Percentiles rank a stretch among this genome's conserved stretches.
These are phyloP conservation scores for Fusarium pilosicola DNA, from an alignment of 2,329 filamentous ascomycete genomes.

Conservation along the genomic window DNA sequence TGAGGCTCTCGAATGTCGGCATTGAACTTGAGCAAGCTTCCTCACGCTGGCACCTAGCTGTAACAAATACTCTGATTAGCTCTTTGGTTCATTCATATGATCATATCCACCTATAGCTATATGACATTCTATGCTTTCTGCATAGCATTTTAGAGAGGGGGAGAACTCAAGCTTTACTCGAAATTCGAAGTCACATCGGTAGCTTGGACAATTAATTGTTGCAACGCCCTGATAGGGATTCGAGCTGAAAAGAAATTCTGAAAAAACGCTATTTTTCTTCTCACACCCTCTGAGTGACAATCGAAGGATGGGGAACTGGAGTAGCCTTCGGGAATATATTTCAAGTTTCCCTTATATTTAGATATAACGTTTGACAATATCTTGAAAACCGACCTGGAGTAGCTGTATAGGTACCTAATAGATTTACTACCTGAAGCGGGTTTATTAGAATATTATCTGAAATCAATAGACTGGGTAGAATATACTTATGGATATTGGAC, in stretches of 20 bases:
- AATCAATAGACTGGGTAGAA: background rate
- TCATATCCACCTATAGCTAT: background rate
- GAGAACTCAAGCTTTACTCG: background rate
- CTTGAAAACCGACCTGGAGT: too few species aligned
- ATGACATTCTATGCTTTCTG: background rate
- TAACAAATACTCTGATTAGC: background rate
- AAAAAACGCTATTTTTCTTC: background rate
- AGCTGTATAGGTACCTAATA: too few species aligned
- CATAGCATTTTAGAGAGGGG: background rate
- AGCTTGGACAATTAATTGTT: background rate
- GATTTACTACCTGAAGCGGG: background rate
- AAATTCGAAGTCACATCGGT: background rate
- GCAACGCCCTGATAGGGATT: background rate
- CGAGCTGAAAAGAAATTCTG: background rate
- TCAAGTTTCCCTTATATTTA: too few species aligned
- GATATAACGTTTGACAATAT: too few species aligned
- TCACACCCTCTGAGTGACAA: background rate
- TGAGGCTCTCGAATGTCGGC: background rate
- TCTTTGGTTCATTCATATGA: background rate
- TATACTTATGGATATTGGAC: background rate
- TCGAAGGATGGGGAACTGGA: too few species aligned
- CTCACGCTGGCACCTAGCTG: background rate
- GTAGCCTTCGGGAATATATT: too few species aligned
- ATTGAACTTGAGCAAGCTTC: background rate
- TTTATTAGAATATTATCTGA: background rate